These are phyloP conservation scores for Skeletonema grethae DNA, from an alignment of 108 stramenopile species.

Conservation along the genomic window DNA sequence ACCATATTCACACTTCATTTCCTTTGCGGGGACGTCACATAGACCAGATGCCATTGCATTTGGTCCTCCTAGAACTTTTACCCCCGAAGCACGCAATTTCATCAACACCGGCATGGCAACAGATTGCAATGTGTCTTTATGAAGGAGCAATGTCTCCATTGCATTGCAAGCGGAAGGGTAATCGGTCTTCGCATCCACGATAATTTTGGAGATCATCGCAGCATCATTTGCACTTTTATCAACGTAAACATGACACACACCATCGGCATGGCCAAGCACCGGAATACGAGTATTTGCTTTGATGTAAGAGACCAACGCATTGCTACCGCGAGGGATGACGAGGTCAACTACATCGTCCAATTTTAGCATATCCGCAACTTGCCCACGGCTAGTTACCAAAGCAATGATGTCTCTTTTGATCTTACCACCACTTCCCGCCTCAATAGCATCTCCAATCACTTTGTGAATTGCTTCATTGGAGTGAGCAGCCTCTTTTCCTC, in stretches of 20 bases:
- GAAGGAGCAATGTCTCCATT: conserved; percentile 95
- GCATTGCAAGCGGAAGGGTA: conserved; percentile 99
- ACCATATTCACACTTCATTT: conserved; percentile 92
- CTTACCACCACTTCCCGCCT: conserved; percentile 78
- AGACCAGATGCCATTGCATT: conserved; percentile 76
- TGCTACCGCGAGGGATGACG: conserved; percentile 97
- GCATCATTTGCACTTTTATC: conserved; percentile 80
- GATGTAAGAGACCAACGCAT: conserved; percentile 88
- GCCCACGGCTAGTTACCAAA: conserved; percentile 90
- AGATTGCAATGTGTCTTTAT: conserved; percentile 73
- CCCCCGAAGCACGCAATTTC: conserved; percentile 82
- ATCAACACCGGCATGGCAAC: conserved; percentile 73
- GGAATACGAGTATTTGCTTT: conserved; percentile 94
- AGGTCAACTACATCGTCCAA: conserved; percentile 95
- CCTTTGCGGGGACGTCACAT: conserved; percentile 67
- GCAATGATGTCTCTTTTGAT: conserved; percentile 89
- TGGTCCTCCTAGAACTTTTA: conserved; percentile 89
- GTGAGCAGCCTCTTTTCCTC: conserved; percentile 94
- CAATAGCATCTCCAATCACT: conserved; percentile 92
- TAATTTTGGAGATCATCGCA: conserved; percentile 61
- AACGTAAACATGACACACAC: conserved; percentile 97
- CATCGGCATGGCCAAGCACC: conserved; percentile 98
- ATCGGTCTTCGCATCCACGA: conserved; percentile 95
- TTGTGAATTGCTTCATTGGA: conserved; percentile 90
- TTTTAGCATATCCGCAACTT: conserved; percentile 86